Evolutionary conservation across 1,284 basidiomycete genomes (phyloP), one percentile per base, ranked within the genome.

Genomic region (Cutaneotrichosporon arboriforme): DNA sequence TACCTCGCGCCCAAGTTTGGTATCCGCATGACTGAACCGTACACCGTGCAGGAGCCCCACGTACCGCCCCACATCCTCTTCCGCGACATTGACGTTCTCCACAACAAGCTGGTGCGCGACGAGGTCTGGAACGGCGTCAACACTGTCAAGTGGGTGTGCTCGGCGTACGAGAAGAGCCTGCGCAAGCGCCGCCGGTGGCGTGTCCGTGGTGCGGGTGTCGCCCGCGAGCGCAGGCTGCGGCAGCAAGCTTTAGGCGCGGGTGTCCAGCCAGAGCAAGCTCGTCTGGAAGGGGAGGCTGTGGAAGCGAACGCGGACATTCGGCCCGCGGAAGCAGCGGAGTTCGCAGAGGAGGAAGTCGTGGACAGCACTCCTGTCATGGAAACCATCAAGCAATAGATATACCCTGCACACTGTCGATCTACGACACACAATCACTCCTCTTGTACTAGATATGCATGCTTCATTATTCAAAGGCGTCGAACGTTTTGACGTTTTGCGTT

Each of bases 31-130:
- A 58, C 58, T 10, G 63, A 67, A 45, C 53, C 63, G 10, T 47
- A 60, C 18, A 42, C 44, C 18, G 58, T 62, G 1, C 56, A 67
- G 5, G 75, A 77, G 58, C 60, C 71, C 9, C 56, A 70, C 43
- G 60, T 76, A 0, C 74, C 74, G 4, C 75, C 74, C 1, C 68
- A 73, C 52, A 37, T 76, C 18, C 51, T 74, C 2, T 77, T 72
- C 45, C 45, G 53, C 14, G 75, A 77, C 56, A 36, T 77, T 10
- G 57, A 61, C 20, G 54, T 69, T 1, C 61, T 77, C 26, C 74
- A 77, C 61, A 58, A 70, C 34, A 51, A 65, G 21, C 60, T 70
- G 14, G 65, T 70, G 13, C 52, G 62, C 34, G 67, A 70, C 41
- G 69, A 69, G 42, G 50, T 66, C 17, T 33, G 41, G 23, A 54